phyloP scores from a whole-genome alignment of 192 early-diverging fungal genomes.

The Coemansia furcata region DNA sequence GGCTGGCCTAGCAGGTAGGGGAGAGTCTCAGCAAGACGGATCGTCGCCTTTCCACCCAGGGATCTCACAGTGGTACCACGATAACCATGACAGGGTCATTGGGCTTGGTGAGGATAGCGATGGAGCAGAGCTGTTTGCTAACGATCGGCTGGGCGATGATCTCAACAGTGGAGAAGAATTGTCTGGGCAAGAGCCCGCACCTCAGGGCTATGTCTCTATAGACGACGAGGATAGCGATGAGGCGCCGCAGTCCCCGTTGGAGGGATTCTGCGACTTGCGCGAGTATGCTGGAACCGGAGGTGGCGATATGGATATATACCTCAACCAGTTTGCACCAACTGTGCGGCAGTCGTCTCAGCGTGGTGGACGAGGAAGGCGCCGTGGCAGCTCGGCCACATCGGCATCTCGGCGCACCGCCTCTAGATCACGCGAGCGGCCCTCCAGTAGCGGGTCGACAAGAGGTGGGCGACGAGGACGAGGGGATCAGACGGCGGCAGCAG shows the following conservation, averaged over 20 bases:
- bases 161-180: background rate
- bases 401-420: background rate
- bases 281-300: background rate
- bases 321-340: conserved; percentile 31
- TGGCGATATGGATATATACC: conserved; percentile 25
- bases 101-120: conserved; percentile 1
- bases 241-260: conserved; percentile 33
- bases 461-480: background rate
- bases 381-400: background rate
- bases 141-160: background rate
- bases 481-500: background rate
- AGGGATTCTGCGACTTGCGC: conserved; percentile 47
- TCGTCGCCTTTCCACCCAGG: conserved; percentile 1
- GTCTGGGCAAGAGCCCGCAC: background rate
- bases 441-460: background rate
- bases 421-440: background rate
- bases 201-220: background rate
- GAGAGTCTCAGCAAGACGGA: background rate
- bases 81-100: background rate
- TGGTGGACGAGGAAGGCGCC: background rate
- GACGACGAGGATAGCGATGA: background rate
- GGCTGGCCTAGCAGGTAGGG: background rate
- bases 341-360: conserved; percentile 4
- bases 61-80: conserved; percentile 47
- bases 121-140: background rate